A percentile compares a stretch with the other conserved stretches of the same genome.
Conservation (phyloP, 192 early-diverging fungal species). For the Gaertneriomyces semiglobifer region DNA sequence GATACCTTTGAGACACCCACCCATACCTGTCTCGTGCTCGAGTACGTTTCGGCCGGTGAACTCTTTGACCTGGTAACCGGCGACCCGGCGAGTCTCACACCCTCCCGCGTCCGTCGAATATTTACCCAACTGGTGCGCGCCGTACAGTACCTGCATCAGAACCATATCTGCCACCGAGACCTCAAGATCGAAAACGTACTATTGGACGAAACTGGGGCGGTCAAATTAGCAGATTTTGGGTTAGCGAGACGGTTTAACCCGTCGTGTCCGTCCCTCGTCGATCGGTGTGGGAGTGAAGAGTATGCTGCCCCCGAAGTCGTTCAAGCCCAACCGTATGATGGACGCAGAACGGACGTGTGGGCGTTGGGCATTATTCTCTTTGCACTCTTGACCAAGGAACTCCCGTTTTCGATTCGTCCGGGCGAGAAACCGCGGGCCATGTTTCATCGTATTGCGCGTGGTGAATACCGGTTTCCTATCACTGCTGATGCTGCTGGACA, state of each 20-base stretch:
- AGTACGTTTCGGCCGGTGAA: slow-evolving; percentile 70
- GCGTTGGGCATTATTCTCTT: slow-evolving; percentile 45
- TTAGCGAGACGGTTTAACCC: slow-evolving; percentile 28
- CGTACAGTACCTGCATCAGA: slow-evolving; percentile 34
- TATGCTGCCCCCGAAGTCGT: slow-evolving; percentile 76
- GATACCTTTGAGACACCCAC: slow-evolving; percentile 62
- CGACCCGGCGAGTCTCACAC: slow-evolving; percentile 37
- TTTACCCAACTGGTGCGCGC: slow-evolving; percentile 42
- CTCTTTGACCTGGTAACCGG: slow-evolving; percentile 68
- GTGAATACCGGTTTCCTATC: slow-evolving; percentile 59
- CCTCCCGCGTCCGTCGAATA: slow-evolving; percentile 36
- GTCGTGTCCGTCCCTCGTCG: slow-evolving; percentile 17
- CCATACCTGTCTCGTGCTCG: slow-evolving; percentile 65
- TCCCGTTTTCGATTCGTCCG: slow-evolving; percentile 36
- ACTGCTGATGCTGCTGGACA: too few species aligned
- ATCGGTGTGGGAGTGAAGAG: slow-evolving; percentile 71
- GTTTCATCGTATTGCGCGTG: slow-evolving; percentile 60
- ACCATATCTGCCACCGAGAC: slow-evolving; percentile 10
- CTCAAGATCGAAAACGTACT: slow-evolving; percentile 38
- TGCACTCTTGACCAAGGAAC: slow-evolving; percentile 37
- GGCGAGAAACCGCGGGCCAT: slow-evolving; percentile 46
- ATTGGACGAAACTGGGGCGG: slow-evolving; percentile 40
- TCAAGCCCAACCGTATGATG: slow-evolving; percentile 61
- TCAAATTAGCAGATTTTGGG: slow-evolving; percentile 80
- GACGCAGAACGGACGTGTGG: slow-evolving; percentile 50